Conservation (phyloP, 352 stramenopile species). For the Pythium monospermum region DNA sequence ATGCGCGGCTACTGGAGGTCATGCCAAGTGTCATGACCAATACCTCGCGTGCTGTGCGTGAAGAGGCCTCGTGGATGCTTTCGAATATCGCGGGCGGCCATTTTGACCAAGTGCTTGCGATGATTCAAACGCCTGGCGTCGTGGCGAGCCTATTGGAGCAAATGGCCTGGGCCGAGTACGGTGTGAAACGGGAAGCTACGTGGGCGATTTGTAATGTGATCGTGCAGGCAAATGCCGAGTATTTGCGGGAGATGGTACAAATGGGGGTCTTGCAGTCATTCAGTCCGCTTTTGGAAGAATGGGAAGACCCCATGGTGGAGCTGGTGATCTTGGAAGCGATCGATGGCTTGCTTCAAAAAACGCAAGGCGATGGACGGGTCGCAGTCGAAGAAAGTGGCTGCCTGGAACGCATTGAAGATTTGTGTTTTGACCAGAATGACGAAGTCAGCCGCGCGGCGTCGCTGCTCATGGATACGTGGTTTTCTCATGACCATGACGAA, state of each 20-base stretch:
- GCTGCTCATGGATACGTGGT: conserved; percentile 83
- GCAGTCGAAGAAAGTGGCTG: conserved; percentile 78
- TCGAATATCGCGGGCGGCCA: conserved; percentile 80
- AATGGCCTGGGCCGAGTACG: conserved; percentile 84
- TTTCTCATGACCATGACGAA: conserved; percentile 42
- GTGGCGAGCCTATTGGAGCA: conserved; percentile 68
- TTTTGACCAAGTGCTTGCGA: conserved; percentile 62
- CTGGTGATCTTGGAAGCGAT: conserved; percentile 81
- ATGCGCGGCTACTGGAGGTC: conserved; percentile 72
- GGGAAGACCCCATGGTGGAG: conserved; percentile 82
- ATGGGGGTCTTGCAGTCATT: conserved; percentile 77
- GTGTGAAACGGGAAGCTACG: conserved; percentile 77
- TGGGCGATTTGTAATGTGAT: conserved; percentile 88
- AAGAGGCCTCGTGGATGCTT: conserved; percentile 86
- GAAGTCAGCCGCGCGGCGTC: conserved; percentile 68
- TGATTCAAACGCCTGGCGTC: conserved; percentile 69
- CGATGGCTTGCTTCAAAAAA: conserved; percentile 66
- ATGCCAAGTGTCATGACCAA: conserved; percentile 81
- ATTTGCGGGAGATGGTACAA: conserved; percentile 56
- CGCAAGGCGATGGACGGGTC: conserved; percentile 48
- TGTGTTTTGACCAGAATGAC: conserved; percentile 80
- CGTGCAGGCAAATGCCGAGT: conserved; percentile 53
- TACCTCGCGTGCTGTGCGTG: conserved; percentile 69
- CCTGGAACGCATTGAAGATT: conserved; percentile 70
- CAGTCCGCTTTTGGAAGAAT: conserved; percentile 70